phyloP scores from a whole-genome alignment of 495 filamentous ascomycete genomes.

The Talaromyces stipitatus region DNA sequence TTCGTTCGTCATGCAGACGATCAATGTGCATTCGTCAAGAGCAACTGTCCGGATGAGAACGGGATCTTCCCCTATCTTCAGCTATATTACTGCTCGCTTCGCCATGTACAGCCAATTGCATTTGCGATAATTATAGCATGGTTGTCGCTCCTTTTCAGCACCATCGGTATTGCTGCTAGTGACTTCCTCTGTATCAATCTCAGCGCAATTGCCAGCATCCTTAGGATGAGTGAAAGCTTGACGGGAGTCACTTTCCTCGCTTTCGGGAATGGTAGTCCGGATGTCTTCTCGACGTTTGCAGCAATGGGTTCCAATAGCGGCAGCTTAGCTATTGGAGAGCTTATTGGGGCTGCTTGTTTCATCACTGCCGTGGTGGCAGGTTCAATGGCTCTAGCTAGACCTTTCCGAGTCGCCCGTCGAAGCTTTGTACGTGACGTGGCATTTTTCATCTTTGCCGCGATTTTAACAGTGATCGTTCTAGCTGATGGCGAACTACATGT shows the following conservation, averaged over 20 bases:
- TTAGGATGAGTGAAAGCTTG: constrained; percentile 93
- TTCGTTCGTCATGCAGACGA: constrained; percentile 67
- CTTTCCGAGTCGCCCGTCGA: constrained; percentile 80
- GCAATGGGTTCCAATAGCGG: constrained; percentile 96
- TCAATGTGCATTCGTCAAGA: constrained; percentile 78
- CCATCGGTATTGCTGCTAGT: constrained; percentile 96
- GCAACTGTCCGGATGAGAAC: constrained; percentile 80
- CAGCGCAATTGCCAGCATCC: constrained; percentile 76
- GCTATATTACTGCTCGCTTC: constrained; percentile 83
- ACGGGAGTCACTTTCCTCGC: constrained; percentile 95
- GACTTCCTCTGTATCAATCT: constrained; percentile 98
- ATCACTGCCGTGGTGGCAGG: constrained; percentile 96
- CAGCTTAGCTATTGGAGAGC: constrained; percentile 89
- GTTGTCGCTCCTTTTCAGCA: constrained; percentile 89
- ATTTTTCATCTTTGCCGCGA: constrained; percentile 84
- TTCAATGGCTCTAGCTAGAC: constrained; percentile 93
- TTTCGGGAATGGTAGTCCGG: constrained; percentile 97
- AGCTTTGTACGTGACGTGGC: constrained; percentile 89
- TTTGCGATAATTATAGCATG: constrained; percentile 72
- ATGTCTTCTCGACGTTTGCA: constrained; percentile 97
- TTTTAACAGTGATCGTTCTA: constrained; percentile 82
- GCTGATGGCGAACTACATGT: constrained; percentile 75
- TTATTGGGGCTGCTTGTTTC: constrained; percentile 92
- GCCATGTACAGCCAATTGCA: constrained; percentile 62
- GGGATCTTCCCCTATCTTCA: constrained; percentile 83